Conservation (phyloP, 139 green algal species). For the Pseudopediastrum boryanum region DNA sequence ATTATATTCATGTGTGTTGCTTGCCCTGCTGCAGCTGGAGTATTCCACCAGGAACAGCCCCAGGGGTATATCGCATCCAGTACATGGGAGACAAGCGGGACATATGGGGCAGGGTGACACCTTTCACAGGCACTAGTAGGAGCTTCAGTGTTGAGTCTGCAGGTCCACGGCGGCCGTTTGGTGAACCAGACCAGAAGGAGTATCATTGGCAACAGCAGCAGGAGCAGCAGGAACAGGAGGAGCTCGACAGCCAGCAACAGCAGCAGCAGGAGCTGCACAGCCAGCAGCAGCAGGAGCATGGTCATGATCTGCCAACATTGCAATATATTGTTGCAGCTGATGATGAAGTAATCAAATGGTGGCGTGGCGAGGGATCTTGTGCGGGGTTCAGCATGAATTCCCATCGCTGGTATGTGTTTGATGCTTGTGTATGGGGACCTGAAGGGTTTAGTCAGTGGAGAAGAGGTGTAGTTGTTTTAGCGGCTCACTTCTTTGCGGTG, state of each 20-base stretch:
- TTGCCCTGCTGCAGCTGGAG: background rate
- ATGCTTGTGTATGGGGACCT: background rate
- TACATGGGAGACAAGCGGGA: slow-evolving; percentile 6
- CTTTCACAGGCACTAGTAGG: slow-evolving; percentile 10
- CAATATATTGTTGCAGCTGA: background rate
- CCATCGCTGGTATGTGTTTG: background rate
- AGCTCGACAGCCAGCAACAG: background rate
- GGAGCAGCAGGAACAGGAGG: background rate
- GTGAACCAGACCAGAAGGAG: background rate
- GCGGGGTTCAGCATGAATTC: background rate
- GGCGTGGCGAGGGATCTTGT: no score
- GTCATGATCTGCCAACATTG: background rate
- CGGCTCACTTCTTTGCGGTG: no score
- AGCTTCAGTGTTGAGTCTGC: slow-evolving; percentile 7
- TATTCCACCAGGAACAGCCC: slow-evolving; percentile 1
- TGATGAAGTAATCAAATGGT: background rate
- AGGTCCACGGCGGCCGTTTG: background rate
- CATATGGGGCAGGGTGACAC: background rate
- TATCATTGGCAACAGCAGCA: background rate
- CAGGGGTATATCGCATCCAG: no score
- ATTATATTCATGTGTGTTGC: background rate
- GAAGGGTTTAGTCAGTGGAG: background rate
- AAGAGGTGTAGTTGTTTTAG: no score
- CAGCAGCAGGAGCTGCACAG: background rate
- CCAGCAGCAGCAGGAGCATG: background rate